Evolutionary conservation across 2,329 filamentous ascomycete species (phyloP), one percentile per base, ranked within the genome.

Genomic region (Claviceps quebecensis): DNA sequence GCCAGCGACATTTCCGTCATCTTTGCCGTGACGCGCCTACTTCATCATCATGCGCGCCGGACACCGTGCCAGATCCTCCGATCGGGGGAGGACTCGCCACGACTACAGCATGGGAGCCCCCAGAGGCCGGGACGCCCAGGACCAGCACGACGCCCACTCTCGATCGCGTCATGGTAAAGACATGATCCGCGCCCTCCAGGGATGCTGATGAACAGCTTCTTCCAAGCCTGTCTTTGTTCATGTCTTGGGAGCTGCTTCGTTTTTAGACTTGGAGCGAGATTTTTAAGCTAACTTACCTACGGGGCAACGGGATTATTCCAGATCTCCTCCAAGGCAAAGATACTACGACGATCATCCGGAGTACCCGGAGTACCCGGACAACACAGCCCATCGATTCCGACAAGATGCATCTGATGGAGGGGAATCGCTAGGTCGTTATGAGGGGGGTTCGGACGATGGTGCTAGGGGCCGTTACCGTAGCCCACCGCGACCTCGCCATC

Each of bases 141-240:
- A 48, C 49, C 57, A 56, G 61, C 63, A 67, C 60, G 66, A 70
- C 58, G 65, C 67, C 64, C 65, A 68, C 60, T 67, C 68, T 61
- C 71, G 66, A 66, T 67, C 69, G 68, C 68, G 71, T 69, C 72
- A 75, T 70, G 73, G 70, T 72, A 72, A 72, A 71, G 62, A 63
- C 62, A 64, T 57, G 62, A 60, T 65, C 64, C 62, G 65, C 58
- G 63, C 59, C 57, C 60, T 58, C 54, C 54, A 54, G 55, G 57
- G 56, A 59, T 45, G 55, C 56, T 57, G 52, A 53, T 46, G 52
- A 50, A 46, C 13, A 54, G 51, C 50, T 43, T 50, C 13, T 44
- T 17, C 23, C 43, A 45, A 49, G 45, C 46, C 46, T 11, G 14
- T 29, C 43, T 45, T n/a, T 26, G 6, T 22, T 49, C 29, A 49